A percentile compares a stretch with the other conserved stretches of the same genome.
Evolutionary conservation across 345 rosid genomes (phyloP).

Genomic region (Bruguiera sexangula): DNA sequence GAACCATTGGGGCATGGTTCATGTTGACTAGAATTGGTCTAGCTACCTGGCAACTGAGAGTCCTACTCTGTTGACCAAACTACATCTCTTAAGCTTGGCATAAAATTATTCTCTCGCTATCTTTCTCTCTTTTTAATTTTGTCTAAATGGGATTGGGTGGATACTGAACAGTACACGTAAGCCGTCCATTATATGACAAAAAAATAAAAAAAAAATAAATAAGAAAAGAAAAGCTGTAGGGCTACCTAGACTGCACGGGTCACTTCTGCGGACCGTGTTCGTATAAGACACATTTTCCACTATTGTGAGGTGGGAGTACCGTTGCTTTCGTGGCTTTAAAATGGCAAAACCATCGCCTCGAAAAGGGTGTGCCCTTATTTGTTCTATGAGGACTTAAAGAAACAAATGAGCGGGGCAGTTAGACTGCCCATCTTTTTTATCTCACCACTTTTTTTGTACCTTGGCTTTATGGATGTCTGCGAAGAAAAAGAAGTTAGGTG

Average conservation of each 20-base stretch:
- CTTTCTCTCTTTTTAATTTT: no score
- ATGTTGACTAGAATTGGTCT: no score
- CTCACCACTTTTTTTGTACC: slow-evolving; percentile 18
- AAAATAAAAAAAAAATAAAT: not conserved
- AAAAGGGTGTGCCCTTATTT: slow-evolving; percentile 24
- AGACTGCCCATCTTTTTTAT: slow-evolving; percentile 12
- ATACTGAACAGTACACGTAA: no score
- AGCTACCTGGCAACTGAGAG: no score
- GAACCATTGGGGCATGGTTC: no score
- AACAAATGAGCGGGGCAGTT: slow-evolving; percentile 26
- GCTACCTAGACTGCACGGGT: not conserved
- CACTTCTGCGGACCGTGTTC: not conserved
- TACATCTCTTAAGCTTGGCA: no score
- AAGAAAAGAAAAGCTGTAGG: not conserved
- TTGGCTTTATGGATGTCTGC: slow-evolving; percentile 18
- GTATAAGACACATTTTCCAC: slow-evolving; percentile 5
- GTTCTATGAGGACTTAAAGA: slow-evolving; percentile 22
- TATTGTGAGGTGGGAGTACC: slow-evolving; percentile 10
- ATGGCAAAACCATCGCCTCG: slow-evolving; percentile 31
- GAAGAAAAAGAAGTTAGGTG: not conserved
- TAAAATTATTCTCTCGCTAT: no score
- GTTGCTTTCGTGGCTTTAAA: slow-evolving; percentile 24
- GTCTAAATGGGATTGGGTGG: no score
- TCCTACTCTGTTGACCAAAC: no score
- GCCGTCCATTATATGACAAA: no score